Evolutionary conservation across 768 basidiomycete genomes (phyloP), one percentile per base, ranked within the genome.

Genomic region (Crassisporium funariophilum): DNA sequence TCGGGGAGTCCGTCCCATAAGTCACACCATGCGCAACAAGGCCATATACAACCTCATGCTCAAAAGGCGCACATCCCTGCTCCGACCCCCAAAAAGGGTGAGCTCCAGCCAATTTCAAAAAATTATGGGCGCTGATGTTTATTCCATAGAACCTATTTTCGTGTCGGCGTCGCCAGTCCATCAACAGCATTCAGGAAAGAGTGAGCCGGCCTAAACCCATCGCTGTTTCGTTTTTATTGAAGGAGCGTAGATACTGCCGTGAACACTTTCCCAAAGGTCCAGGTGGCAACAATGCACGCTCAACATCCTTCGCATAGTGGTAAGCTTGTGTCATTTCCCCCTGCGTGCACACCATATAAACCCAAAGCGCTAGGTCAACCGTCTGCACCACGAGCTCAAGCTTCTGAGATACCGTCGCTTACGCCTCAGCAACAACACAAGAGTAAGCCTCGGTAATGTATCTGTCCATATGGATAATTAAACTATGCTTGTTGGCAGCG

Each of bases 351-450:
- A 35, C 46, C 29, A 48, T 48, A 38, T 48, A 48, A 48, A 41
- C 29, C 41, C 46, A 39, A 48, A 35, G 46, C 40, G 39, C 44
- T 46, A 51, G 49, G 44, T 51, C 44, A 46, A 51, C 41, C 35
- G 29, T 41, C 46, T 48, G 39, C 46, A 48, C 40, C 46, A 48
- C 34, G 33, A 48, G 39, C 36, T 46, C 29, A 46, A 52, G 50
- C 40, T 47, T 38, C 35, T 42, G 40, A 43, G 46, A 43, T 20
- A 31, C 50, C 50, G 23, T 52, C 46, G 50, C 35, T 41, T 47
- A 46, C 46, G 38, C 35, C 46, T 48, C 46, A 48, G 38, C 46
- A 48, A 41, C 46, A 48, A 33, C 50, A 47, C 50, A 52, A 52
- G 45, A 40, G 50, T 52, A 47, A 52, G 50, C 46, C 41, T 52